Conservation (phyloP, 2,329 filamentous ascomycete genomes). For the Cytospora schulzeri region DNA sequence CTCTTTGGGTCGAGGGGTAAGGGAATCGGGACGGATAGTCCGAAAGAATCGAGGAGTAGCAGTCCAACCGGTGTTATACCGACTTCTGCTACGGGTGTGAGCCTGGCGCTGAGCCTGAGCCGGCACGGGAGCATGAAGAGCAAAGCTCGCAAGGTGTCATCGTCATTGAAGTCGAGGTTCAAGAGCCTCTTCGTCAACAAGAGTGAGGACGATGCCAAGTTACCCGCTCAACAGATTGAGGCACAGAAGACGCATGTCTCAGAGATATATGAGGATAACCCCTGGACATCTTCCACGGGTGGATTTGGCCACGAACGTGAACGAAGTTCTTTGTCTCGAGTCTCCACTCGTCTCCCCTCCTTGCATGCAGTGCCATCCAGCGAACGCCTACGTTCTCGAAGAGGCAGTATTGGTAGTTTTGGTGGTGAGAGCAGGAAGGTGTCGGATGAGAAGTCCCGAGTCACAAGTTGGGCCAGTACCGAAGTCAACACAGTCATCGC, state of each 20-base stretch:
- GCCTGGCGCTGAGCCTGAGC: conserved; percentile 19
- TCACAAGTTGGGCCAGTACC: conserved; percentile 74
- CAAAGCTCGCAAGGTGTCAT: conserved; percentile 64
- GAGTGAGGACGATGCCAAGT: conserved; percentile 37
- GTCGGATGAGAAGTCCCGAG: conserved; percentile 60
- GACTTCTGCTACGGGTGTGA: conserved; percentile 12
- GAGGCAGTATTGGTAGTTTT: conserved; percentile 58
- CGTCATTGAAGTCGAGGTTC: conserved; percentile 61
- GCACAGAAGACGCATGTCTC: conserved; percentile 42
- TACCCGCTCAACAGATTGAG: conserved; percentile 57
- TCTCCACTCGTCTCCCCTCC: conserved; percentile 52
- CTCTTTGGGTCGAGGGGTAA: conserved; percentile 46
- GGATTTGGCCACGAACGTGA: conserved; percentile 20
- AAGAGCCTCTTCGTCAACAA: conserved; percentile 57
- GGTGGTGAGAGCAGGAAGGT: conserved; percentile 40
- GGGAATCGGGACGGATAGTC: conserved; percentile 42
- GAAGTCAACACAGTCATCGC: conserved; percentile 57
- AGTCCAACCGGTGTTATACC: conserved; percentile 37
- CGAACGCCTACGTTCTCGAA: conserved; percentile 52
- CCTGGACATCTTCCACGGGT: not conserved
- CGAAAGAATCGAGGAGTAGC: conserved; percentile 53
- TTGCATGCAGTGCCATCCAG: conserved; percentile 50
- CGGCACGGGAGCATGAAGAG: conserved; percentile 46
- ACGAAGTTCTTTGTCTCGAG: conserved; percentile 43
- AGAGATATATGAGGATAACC: conserved; percentile 27